Conservation (phyloP, 1,284 basidiomycete genomes). For the Cerioporus squamosus region DNA sequence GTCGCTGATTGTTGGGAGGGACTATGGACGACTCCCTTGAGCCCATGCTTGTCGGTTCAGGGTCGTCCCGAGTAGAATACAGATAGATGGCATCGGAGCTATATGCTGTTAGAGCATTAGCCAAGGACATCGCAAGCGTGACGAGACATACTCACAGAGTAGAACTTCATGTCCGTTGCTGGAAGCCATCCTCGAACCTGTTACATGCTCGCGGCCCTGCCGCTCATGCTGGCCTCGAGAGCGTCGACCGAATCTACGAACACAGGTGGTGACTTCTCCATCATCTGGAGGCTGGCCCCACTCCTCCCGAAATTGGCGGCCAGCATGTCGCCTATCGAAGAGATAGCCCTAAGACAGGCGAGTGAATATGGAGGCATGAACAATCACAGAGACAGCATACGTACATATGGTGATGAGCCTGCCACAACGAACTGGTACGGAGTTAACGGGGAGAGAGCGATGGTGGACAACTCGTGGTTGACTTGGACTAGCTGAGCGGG, state of each 20-base stretch:
- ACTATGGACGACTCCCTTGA: slow-evolving; percentile 13
- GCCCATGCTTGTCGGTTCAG: slow-evolving; percentile 29
- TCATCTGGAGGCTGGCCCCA: slow-evolving; percentile 68
- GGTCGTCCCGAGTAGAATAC: slow-evolving; percentile 81
- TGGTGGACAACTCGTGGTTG: slow-evolving; percentile 61
- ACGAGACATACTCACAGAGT: slow-evolving; percentile 47
- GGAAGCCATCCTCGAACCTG: slow-evolving; percentile 77
- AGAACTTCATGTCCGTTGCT: slow-evolving; percentile 78
- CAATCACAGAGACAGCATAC: slow-evolving; percentile 42
- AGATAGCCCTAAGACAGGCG: slow-evolving; percentile 69
- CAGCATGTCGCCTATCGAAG: slow-evolving; percentile 84
- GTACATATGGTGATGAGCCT: slow-evolving; percentile 70
- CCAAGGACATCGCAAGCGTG: not conserved
- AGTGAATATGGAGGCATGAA: not conserved
- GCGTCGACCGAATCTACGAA: slow-evolving; percentile 79
- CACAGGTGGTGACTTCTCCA: slow-evolving; percentile 73
- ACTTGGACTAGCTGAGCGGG: slow-evolving; percentile 71
- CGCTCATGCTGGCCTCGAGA: slow-evolving; percentile 40
- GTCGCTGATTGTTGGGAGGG: slow-evolving; percentile 13
- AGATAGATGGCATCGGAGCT: slow-evolving; percentile 79
- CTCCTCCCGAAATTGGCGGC: slow-evolving; percentile 65
- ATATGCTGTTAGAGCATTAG: slow-evolving; percentile 56
- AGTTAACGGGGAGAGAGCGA: slow-evolving; percentile 70
- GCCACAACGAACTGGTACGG: slow-evolving; percentile 80
- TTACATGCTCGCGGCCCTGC: slow-evolving; percentile 66